phyloP scores from a whole-genome alignment of 2,329 filamentous ascomycete species.

The Scortechinia acanthostroma region DNA sequence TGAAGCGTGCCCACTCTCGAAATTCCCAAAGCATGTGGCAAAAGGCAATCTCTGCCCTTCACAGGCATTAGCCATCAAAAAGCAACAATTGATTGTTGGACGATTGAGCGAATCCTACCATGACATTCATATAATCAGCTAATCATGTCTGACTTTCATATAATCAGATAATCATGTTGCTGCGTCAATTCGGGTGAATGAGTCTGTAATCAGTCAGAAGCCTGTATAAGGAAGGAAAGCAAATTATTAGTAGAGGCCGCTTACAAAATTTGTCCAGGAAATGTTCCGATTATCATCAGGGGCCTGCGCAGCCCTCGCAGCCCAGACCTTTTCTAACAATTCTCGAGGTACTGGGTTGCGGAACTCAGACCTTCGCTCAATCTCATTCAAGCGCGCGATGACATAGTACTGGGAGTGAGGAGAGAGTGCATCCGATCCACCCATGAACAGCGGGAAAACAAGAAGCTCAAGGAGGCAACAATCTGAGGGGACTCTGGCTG shows the following conservation, averaged over 20 bases:
- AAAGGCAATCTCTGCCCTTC: too few relatives aligned
- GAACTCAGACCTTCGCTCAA: neutral
- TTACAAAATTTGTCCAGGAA: neutral
- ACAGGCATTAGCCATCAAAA: too few relatives aligned
- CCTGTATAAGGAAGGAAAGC: neutral
- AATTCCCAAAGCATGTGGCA: too few relatives aligned
- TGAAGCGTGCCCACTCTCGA: too few relatives aligned
- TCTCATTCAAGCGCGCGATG: conserved; percentile 4
- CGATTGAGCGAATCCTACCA: too few relatives aligned
- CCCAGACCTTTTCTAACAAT: neutral
- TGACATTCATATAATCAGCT: too few relatives aligned
- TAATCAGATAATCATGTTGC: neutral
- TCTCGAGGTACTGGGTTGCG: neutral
- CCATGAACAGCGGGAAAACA: conserved; percentile 18
- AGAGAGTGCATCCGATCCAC: conserved; percentile 15
- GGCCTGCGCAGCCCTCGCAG: neutral
- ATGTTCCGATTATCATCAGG: neutral
- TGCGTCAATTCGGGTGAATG: too few relatives aligned
- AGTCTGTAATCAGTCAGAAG: neutral
- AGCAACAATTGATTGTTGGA: too few relatives aligned
- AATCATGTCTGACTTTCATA: too few relatives aligned
- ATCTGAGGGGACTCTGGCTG: conserved; percentile 11
- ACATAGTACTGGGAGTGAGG: conserved; percentile 17
- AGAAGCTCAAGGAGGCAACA: conserved; percentile 14
- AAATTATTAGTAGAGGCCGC: neutral